Conservation (phyloP, 108 stramenopile species). For the Seminavis robusta region DNA sequence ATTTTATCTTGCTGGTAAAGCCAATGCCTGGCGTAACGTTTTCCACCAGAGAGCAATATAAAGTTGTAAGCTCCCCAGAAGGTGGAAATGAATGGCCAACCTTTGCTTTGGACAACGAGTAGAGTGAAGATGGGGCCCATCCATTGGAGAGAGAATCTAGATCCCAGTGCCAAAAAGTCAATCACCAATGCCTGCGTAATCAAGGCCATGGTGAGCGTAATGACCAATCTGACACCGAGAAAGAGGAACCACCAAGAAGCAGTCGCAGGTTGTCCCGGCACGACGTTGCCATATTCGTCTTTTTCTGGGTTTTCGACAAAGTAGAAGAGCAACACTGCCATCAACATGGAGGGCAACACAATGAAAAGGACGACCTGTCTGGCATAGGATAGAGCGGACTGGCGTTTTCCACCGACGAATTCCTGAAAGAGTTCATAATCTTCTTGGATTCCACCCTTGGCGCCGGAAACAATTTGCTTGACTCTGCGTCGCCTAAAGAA, state of each 20-base stretch:
- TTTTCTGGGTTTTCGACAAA: conserved; percentile 30
- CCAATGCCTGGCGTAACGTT: conserved; percentile 26
- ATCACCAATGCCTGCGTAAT: conserved; percentile 22
- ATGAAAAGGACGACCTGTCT: conserved; percentile 13
- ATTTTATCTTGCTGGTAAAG: conserved; percentile 37
- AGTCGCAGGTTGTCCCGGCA: neutral
- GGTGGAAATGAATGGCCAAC: conserved; percentile 38
- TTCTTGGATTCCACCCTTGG: too few species aligned
- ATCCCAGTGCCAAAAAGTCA: conserved; percentile 29
- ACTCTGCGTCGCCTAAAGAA: too few species aligned
- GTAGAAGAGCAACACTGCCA: conserved; percentile 30
- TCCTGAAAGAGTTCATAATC: too few species aligned
- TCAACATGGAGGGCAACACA: conserved; percentile 18
- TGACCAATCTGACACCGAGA: conserved; percentile 22
- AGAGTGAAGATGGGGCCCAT: conserved; percentile 35
- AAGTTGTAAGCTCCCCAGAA: conserved; percentile 27
- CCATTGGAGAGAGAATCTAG: conserved; percentile 7
- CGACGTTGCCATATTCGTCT: neutral
- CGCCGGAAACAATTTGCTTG: too few species aligned
- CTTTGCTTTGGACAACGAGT: conserved; percentile 43
- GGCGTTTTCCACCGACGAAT: too few species aligned
- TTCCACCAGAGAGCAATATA: conserved; percentile 22
- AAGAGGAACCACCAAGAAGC: conserved; percentile 38
- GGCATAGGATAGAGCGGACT: too few species aligned
- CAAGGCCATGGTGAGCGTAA: conserved; percentile 20